Base-by-base conservation (phyloP, 129 eudicot species). In the Flaveria linearis region DNA sequence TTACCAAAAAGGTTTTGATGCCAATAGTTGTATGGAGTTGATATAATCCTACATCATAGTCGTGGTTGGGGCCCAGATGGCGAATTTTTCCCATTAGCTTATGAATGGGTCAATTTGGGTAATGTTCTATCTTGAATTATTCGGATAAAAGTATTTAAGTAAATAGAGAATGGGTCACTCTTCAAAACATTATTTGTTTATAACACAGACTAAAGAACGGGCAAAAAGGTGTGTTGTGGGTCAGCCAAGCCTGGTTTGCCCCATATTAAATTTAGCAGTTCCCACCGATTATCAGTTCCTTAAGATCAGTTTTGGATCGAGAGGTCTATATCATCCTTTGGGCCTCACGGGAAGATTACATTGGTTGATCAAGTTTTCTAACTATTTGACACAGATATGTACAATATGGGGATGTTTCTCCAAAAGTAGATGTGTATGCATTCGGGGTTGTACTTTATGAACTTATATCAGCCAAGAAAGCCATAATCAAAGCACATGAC, bases 401-500 rank as follows among this genome's bases (percentile, higher is more conserved):
- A 16, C 89, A 81, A 30, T 88, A 82, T 43, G 97, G 96, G 12
- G 92, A 85, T 5, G 85, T 90, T 49, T 88, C 98, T 75, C 86
- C 95, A 42, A 93, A 93, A 80, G 82, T 88, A 69, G 98, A 93
- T 80, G 98, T 93, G 43, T 93, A 75, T 78, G 98, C 98, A 52
- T 93, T 93, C 75, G 97, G 96, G 39, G 97, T 93, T 71, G 98
- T 93, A 41, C 88, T 93, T 22, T 93, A 86, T 76, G 93, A 93
- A 69, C 88, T 93, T 63, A 90, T 93, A 28, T 90, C 96, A 76
- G 92, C 88, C 62, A 90, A 90, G 71, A 88, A 90, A 71, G 97
- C 97, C 66, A 85, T 93, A 66, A 89, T 93, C 53, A 93, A 78
- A 84, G 79, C 58, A 68, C 78, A 56, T 63, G 86, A 77, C 49